Base-by-base conservation (phyloP, 2,329 filamentous ascomycete species). In the Fusarium pseudonygamai region DNA sequence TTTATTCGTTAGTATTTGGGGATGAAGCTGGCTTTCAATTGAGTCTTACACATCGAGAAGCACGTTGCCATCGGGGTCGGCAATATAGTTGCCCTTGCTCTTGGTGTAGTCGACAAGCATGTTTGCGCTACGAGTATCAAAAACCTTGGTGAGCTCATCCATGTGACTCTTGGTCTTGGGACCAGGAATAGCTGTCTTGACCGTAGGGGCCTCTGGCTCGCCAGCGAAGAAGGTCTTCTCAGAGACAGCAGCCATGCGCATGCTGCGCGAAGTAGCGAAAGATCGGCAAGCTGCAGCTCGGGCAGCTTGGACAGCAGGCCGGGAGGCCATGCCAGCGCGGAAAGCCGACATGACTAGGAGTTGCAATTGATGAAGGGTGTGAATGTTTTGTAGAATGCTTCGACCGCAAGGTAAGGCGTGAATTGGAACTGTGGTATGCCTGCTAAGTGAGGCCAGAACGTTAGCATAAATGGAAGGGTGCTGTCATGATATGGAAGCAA, bases 121-220 rank as follows among this genome's bases (percentile, higher is more conserved):
- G 86, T 96, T 97, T 85, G 96, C 84, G 83, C 92, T 94, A 70
- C 94, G 89, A 10, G 93, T 96, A 82, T 97, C 94, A 79, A 96
- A 97, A 67, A 97, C 93, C 79, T 91, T 86, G 83, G 93, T 86
- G 71, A 97, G 88, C 81, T 94, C 89, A 71, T 90, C 85, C 72
- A 93, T 90, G 57, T 89, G 88, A 77, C 90, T 88, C 84, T 91
- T 87, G 82, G 91, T 91, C 84, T 91, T 88, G 42, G 94, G 94
- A 1, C 94, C 94, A 1, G 94, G 94, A 64, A 97, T 93, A 50
- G 84, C 82, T 30, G 87, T 88, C 84, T 88, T 88, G 77, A 90
- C 79, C 7, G 84, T 78, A 34, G 89, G 89, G 32, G 79, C 84
- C 34, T 84, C 81, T 47, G 88, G 88, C 83, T 91, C 89, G 62